phyloP scores from a whole-genome alignment of 2,329 filamentous ascomycete species.

The Trichocomaceae sp. region DNA sequence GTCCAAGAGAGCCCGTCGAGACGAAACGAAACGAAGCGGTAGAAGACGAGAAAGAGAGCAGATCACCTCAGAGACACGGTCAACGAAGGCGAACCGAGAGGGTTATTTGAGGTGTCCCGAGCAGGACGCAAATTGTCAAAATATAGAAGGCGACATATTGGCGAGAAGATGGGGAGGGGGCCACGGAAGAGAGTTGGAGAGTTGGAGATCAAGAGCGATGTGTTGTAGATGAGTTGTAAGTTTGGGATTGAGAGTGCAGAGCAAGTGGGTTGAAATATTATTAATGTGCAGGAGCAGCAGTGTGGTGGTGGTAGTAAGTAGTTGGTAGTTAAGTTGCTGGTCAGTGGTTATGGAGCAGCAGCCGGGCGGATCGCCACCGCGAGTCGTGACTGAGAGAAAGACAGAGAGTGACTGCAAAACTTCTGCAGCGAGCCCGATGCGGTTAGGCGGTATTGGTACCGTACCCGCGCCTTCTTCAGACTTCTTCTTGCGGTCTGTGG shows the following conservation, averaged over 20 bases:
- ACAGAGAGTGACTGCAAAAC: no score
- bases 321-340: no score
- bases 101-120: slow-evolving; percentile 8
- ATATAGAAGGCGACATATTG: slow-evolving; percentile 15
- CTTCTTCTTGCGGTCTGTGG: no score
- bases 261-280: background rate
- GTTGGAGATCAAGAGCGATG: background rate
- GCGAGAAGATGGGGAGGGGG: background rate
- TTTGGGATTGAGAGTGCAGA: background rate
- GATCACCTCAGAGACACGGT: background rate
- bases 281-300: background rate
- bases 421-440: slow-evolving; percentile 1
- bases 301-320: background rate
- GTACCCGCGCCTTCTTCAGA: background rate
- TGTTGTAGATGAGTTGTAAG: background rate
- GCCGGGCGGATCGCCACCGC: slow-evolving; percentile 1
- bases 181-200: background rate
- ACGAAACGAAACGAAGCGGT: background rate
- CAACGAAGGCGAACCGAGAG: background rate
- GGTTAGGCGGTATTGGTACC: background rate
- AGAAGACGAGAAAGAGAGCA: background rate
- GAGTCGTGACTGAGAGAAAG: no score
- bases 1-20: background rate
- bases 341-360: no score
- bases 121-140: slow-evolving; percentile 16